Evolutionary conservation across 1,139 yeast species (phyloP).

Genomic region (Suhomyces maxii): DNA sequence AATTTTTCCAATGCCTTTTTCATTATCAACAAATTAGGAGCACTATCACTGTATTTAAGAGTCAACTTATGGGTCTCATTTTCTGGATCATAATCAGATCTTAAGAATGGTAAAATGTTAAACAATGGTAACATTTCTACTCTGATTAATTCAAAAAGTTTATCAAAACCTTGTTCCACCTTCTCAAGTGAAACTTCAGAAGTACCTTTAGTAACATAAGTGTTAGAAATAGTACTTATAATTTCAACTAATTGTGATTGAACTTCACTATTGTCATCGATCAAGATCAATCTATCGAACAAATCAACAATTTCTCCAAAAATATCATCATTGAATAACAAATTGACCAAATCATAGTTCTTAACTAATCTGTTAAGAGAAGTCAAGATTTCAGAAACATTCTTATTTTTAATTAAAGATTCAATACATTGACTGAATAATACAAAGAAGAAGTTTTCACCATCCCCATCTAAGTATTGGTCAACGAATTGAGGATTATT

Average conservation of each 20-base stretch:
- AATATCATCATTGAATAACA: constrained; percentile 65
- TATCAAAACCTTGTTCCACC: constrained; percentile 64
- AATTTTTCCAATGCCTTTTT: constrained; percentile 56
- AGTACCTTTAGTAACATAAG: constrained; percentile 19
- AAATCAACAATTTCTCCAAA: constrained; percentile 77
- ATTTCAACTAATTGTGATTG: constrained; percentile 57
- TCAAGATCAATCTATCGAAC: constrained; percentile 68
- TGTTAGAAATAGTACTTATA: constrained; percentile 48
- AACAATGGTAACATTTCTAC: constrained; percentile 68
- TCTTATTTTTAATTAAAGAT: constrained; percentile 50
- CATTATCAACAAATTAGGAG: constrained; percentile 40
- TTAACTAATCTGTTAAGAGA: constrained; percentile 61
- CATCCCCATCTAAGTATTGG: constrained; percentile 56
- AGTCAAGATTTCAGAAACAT: constrained; percentile 45
- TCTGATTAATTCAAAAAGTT: constrained; percentile 76
- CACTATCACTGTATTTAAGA: constrained; percentile 35
- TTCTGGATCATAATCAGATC: constrained; percentile 41
- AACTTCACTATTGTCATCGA: constrained; percentile 54
- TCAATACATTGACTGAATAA: constrained; percentile 85
- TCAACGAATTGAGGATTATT: constrained; percentile 45
- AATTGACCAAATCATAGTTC: constrained; percentile 56
- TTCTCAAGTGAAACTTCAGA: constrained; percentile 17
- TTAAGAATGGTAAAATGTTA: constrained; percentile 59
- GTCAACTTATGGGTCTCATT: constrained; percentile 34
- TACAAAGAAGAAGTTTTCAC: constrained; percentile 75